Evolutionary conservation across 148 eudicot genomes (phyloP), one percentile per base, ranked within the genome.

Genomic region (Heliamphora exappendiculata): DNA sequence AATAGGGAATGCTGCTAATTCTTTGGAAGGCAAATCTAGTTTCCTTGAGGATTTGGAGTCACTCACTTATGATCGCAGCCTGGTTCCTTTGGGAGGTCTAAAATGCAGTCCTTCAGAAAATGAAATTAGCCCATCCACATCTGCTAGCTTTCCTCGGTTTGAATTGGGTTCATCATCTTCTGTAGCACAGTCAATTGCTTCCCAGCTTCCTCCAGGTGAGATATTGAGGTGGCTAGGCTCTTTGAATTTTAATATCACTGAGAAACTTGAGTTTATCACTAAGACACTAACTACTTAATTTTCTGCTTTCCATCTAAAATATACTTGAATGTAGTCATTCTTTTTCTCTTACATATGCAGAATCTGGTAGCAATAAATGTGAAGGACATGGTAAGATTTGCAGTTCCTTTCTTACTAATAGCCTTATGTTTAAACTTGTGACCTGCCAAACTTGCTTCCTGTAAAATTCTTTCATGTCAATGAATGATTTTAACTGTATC

Each of bases 31-130:
- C 76, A 75, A 78, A 65, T 71, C 83, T 78, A 80, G 76, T 78
- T 85, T 85, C 65, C 78, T 84, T 74, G 78, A 75, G 70, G 90
- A 83, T 63, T 80, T 95, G 79, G 89, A 88, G 54, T 88, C 91
- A 20, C 94, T 95, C 53, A 85, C 83, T 74, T 89, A 88, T 80
- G 93, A 95, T 79, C 70, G 72, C 55, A 87, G 82, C 73, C 86
- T 95, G 74, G 96, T 95, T 72, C 97, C 99, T 65, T 47, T 84
- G 78, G 84, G 75, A 74, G 75, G 69, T 82, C 74, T 49, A n/a
- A 81, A 74, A 20, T 81, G 82, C 71, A 50, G 63, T 72, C 87
- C 82, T 75, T 85, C 83, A 33, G 82, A 77, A 72, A 78, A 47
- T 73, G 86, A 76, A 75, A 77, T 71, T 57, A 66, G 81, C 57